Conservation (phyloP, 257 asterid species). For the Solanum boliviense region DNA sequence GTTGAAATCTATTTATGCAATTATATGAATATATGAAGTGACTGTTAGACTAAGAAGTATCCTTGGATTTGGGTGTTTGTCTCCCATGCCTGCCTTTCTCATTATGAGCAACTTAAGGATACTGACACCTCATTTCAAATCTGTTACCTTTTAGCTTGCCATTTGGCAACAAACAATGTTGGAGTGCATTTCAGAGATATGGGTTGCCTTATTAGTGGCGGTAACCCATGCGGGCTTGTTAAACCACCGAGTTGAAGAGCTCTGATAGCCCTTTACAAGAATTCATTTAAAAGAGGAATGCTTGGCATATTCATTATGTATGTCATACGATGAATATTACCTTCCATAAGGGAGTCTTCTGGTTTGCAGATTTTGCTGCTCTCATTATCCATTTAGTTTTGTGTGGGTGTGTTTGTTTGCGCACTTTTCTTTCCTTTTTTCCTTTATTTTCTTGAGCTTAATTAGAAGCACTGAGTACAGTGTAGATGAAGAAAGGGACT, state of each 20-base stretch:
- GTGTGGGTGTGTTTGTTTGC: neutral
- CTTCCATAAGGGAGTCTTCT: neutral
- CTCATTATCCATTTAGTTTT: neutral
- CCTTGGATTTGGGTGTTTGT: neutral
- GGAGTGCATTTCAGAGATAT: neutral
- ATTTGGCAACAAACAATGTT: neutral
- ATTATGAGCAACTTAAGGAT: neutral
- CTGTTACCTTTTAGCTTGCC: neutral
- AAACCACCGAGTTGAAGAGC: neutral
- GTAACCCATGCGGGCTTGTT: neutral
- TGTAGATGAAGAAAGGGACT: neutral
- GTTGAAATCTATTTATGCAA: neutral
- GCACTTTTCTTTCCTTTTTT: neutral
- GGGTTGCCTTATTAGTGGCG: neutral
- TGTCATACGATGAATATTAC: neutral
- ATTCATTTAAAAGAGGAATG: neutral
- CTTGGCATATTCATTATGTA: neutral
- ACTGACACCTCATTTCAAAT: neutral
- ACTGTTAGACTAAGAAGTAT: neutral
- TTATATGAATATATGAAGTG: neutral
- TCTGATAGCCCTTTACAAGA: neutral
- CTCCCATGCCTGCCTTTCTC: neutral
- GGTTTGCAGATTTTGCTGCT: neutral
- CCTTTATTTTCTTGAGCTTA: neutral
- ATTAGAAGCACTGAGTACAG: neutral